Conservation (phyloP, 306 rosid genomes). For the Clitoria ternatea region DNA sequence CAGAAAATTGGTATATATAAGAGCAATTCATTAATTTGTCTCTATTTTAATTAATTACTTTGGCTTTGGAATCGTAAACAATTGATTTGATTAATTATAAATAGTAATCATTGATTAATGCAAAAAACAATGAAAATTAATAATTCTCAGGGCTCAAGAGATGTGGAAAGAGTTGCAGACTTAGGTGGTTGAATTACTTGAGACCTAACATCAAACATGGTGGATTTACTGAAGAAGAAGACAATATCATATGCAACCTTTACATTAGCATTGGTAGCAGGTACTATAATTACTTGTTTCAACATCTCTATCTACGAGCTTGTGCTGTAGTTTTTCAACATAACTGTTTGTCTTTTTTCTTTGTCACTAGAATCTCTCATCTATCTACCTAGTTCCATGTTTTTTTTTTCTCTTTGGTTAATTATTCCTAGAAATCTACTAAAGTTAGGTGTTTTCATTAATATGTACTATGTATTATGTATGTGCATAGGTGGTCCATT, state of each 20-base stretch:
- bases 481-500: conserved; percentile 80
- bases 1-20: conserved; percentile 91
- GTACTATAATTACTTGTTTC: conserved; percentile 33
- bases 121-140: conserved; percentile 14
- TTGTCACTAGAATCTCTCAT: conserved; percentile 39
- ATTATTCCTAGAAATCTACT: conserved; percentile 25
- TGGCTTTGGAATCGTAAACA: conserved; percentile 1
- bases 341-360: conserved; percentile 53
- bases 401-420: background rate
- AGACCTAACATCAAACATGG: conserved; percentile 99
- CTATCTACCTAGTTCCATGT: conserved; percentile 9
- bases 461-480: background rate
- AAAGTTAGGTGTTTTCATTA: conserved; percentile 8
- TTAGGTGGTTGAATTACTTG: conserved; percentile 92
- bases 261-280: conserved; percentile 99
- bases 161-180: conserved; percentile 96
- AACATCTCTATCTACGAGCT: conserved; percentile 8
- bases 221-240: conserved; percentile 98
- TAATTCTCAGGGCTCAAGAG: conserved; percentile 77
- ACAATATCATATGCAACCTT: conserved; percentile 89
- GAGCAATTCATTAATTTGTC: too few relatives aligned
- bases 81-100: conserved; percentile 20
- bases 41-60: background rate
- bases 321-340: conserved; percentile 29
- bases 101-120: conserved; percentile 16